Evolutionary conservation across 495 filamentous ascomycete species (phyloP), one percentile per base, ranked within the genome.

Genomic region (Penicillium soppii): DNA sequence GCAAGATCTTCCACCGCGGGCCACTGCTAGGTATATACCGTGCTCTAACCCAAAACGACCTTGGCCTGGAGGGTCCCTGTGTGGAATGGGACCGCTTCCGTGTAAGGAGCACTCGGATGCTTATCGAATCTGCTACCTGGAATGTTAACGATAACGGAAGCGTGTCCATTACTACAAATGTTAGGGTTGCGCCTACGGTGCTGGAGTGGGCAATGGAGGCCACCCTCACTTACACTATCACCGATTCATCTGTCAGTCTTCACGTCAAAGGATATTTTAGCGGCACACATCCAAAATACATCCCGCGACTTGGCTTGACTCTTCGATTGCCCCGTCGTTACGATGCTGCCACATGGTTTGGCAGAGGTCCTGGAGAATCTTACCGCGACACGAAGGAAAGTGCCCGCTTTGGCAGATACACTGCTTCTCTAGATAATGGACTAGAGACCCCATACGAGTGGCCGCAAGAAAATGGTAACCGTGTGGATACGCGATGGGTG

Each of bases 401-500:
- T 6, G 77, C 82, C 44, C 72, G 69, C 21, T 43, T 78, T 2
- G 82, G 82, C 4, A 62, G 73, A 13, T 85, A 77, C 65, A 56
- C 59, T 6, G 68, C 66, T 5, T 42, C 47, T 8, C 62, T 70
- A 5, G 65, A 66, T 80, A 9, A 65, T 63, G 20, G 78, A 5
- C 71, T 86, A 38, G 76, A 77, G 52, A 77, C 77, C 1, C 67
- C 72, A 3, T 87, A 85, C 57, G 84, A 87, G 26, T 76, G 78
- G 35, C 84, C 83, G 0, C 84, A 87, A 50, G 84, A 88, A 50
- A 78, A 72, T 30, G 77, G 81, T 16, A 87, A 87, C 49, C 67
- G 82, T n/a, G 82, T 76, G 33, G 82, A 80, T 27, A 80, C 76
- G 7, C 60, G 79, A n/a, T 87, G 83, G 79, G 71, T 86, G 15